Percentiles rank a stretch among this genome's conserved stretches.
These are phyloP conservation scores for Volvox reticuliferus DNA, from an alignment of 139 green algal species.

Conservation along the genomic window DNA sequence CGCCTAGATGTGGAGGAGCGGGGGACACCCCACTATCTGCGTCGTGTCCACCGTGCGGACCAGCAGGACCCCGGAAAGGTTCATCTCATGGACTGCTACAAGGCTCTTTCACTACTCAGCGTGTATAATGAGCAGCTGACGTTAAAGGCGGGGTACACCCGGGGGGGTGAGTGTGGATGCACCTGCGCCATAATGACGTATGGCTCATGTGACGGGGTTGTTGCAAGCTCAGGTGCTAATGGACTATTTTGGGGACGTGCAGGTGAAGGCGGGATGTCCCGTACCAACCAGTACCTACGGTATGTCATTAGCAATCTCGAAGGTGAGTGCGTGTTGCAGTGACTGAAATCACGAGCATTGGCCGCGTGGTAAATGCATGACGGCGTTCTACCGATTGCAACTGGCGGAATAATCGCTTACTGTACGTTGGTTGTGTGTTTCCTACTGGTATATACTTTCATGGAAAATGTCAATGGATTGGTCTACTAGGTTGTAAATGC, in stretches of 20 bases:
- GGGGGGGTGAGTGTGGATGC: conserved; percentile 49
- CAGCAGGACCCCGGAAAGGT: conserved; percentile 35
- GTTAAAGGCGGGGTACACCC: conserved; percentile 56
- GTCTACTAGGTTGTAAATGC: no score
- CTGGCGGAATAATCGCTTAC: background rate
- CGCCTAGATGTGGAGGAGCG: conserved; percentile 33
- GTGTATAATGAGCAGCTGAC: conserved; percentile 66
- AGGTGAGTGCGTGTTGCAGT: background rate
- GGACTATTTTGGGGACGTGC: background rate
- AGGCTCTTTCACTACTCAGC: conserved; percentile 50
- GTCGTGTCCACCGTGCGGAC: conserved; percentile 27
- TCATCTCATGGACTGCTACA: conserved; percentile 54
- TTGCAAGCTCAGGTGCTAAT: no score
- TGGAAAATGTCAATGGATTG: no score
- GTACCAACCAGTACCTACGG: conserved; percentile 69
- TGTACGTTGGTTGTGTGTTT: no score
- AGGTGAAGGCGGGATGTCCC: conserved; percentile 63
- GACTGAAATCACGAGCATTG: no score
- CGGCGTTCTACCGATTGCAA: no score
- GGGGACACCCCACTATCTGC: conserved; percentile 4
- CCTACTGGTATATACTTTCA: no score
- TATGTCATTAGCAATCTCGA: conserved; percentile 60
- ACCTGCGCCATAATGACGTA: background rate
- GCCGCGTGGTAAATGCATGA: no score
- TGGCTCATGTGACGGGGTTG: no score